phyloP scores from a whole-genome alignment of 2,329 filamentous ascomycete species.

The Penicillium sp. region DNA sequence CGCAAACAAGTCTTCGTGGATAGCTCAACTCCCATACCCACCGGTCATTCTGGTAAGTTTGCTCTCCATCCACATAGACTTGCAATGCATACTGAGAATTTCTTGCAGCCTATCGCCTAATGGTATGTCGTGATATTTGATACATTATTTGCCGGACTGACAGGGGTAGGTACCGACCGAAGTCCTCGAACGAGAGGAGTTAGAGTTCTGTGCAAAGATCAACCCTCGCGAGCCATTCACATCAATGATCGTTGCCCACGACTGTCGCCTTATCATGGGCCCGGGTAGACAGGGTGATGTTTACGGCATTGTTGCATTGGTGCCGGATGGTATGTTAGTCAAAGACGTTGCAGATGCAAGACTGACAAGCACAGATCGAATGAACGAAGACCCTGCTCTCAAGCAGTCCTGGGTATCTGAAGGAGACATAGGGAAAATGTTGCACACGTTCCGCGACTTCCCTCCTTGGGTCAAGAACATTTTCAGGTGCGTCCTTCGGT shows the following conservation, averaged over 20 bases:
- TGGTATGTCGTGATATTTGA: slow-evolving; percentile 3
- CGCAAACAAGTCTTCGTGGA: slow-evolving; percentile 22
- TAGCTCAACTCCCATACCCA: slow-evolving; percentile 9
- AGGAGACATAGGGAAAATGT: slow-evolving; percentile 36
- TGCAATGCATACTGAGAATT: neutral
- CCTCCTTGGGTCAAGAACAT: slow-evolving; percentile 38
- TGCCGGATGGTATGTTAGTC: slow-evolving; percentile 38
- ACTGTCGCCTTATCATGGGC: slow-evolving; percentile 49
- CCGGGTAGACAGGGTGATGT: slow-evolving; percentile 45
- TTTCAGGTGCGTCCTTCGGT: slow-evolving; percentile 19
- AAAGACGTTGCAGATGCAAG: neutral
- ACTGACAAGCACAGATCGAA: slow-evolving; percentile 26
- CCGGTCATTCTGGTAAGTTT: slow-evolving; percentile 17
- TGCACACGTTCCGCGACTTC: slow-evolving; percentile 46
- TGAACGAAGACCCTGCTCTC: slow-evolving; percentile 39
- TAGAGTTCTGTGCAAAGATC: slow-evolving; percentile 31
- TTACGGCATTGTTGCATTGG: slow-evolving; percentile 48
- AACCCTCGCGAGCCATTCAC: slow-evolving; percentile 44
- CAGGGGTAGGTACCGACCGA: slow-evolving; percentile 10
- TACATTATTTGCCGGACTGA: neutral
- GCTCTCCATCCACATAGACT: neutral
- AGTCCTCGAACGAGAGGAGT: slow-evolving; percentile 13
- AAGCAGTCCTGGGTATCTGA: slow-evolving; percentile 44
- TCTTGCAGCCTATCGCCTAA: slow-evolving; percentile 14
- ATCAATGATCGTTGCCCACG: slow-evolving; percentile 50